Conservation (phyloP, 169 alveolate species). For the Plasmodium malariae region DNA sequence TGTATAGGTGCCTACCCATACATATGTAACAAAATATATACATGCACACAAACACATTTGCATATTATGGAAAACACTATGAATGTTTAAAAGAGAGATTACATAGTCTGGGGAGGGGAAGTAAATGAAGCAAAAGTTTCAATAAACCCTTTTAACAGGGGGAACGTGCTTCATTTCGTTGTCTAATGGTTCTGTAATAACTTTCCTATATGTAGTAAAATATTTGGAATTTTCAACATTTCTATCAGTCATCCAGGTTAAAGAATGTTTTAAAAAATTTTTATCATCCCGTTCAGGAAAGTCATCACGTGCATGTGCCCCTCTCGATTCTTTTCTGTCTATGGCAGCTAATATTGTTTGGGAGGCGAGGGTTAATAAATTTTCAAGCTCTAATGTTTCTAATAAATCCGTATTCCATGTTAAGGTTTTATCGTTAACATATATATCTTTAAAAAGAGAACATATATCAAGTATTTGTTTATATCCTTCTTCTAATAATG, state of each 20-base stretch:
- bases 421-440: slow-evolving; percentile 90
- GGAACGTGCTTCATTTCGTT: slow-evolving; percentile 92
- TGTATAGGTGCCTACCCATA: too few species aligned
- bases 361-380: slow-evolving; percentile 91
- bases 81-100: too few species aligned
- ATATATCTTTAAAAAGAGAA: slow-evolving; percentile 89
- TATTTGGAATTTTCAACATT: slow-evolving; percentile 85
- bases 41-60: neutral
- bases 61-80: too few species aligned
- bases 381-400: slow-evolving; percentile 97
- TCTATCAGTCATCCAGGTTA: slow-evolving; percentile 87
- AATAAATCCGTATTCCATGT: slow-evolving; percentile 97
- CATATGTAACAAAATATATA: too few species aligned
- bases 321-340: slow-evolving; percentile 96
- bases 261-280: slow-evolving; percentile 97
- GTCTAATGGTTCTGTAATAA: slow-evolving; percentile 91
- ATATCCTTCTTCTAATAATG: slow-evolving; percentile 91
- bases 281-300: slow-evolving; percentile 96
- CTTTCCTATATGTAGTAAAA: slow-evolving; percentile 80
- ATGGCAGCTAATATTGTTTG: slow-evolving; percentile 95
- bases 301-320: slow-evolving; percentile 99
- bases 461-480: slow-evolving; percentile 86
- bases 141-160: slow-evolving; percentile 89
- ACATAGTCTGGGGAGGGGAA: neutral
- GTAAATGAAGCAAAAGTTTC: neutral